Evolutionary conservation across 176 grass and related monocot species (phyloP), one percentile per base, ranked within the genome.

Genomic region (Carex cristatella): DNA sequence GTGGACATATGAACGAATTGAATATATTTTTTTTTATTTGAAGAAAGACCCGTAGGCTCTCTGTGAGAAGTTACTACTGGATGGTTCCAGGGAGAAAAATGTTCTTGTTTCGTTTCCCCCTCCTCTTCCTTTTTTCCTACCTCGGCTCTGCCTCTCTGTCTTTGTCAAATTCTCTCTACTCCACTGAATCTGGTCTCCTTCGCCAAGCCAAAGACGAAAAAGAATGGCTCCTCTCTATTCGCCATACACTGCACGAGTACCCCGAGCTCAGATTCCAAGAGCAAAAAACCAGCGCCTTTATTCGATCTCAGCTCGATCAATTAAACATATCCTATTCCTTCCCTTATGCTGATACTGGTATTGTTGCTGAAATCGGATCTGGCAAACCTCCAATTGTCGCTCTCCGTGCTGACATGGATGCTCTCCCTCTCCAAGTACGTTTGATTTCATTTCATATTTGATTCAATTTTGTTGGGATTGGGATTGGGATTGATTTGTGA

Each of bases 341-440:
- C 35, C 91, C 92, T 44, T 75, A 81, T 55, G 93, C 88, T 5
- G 79, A 85, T 10, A 98, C 95, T 42, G 93, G 95, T 35, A 81
- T 95, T 15, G 85, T 95, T 37, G 89, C 93, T 7, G 91, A 93
- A 6, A 86, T 98, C 0, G 95, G 95, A 59, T 95, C 91, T n/a
- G 93, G 93, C 9, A 8, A 35, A 11, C 19, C 85, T n/a, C 95
- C 95, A 0, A 49, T 98, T 83, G 83, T 98, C 57, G 93, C 95
- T 19, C 90, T 98, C 61, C 95, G 95, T 33, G 93, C 95, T 49
- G 95, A 98, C 81, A 98, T 98, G 91, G 95, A 98, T 64, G 95
- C 95, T 10, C 91, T 98, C 15, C 95, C 93, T 27, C 18, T 95
- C 30, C 95, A 94, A 86, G 95, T 93, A 53, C 69, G 13, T 81